A percentile compares a stretch with the other conserved stretches of the same genome.
These are phyloP conservation scores for Clarireedia hainanense DNA, from an alignment of 2,329 filamentous ascomycete genomes.

Conservation along the genomic window DNA sequence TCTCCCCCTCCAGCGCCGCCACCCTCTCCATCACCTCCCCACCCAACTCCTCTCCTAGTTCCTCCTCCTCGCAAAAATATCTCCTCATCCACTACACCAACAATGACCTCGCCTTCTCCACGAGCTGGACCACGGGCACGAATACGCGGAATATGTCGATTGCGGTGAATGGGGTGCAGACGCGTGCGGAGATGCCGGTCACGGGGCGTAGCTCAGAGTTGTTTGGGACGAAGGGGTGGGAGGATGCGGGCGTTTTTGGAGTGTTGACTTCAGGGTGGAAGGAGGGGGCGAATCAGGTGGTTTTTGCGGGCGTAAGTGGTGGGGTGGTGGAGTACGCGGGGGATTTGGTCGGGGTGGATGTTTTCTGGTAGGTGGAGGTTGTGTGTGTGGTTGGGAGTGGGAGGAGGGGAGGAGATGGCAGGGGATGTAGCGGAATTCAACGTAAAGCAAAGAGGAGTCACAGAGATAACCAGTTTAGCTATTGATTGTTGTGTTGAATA, in stretches of 20 bases:
- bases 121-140: conserved; percentile 17
- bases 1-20: conserved; percentile 14
- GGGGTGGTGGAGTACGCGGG: conserved; percentile 27
- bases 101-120: conserved; percentile 22
- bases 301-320: conserved; percentile 29
- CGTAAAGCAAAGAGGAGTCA: too few species aligned
- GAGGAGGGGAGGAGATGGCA: too few species aligned
- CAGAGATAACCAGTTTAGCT: too few species aligned
- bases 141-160: conserved; percentile 25
- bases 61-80: conserved; percentile 10
- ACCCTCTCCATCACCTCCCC: conserved; percentile 10
- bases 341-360: conserved; percentile 31
- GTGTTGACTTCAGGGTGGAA: conserved; percentile 17
- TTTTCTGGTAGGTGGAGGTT: conserved; percentile 16
- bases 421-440: too few species aligned
- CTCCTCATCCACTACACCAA: conserved; percentile 19
- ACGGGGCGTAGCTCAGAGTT: conserved; percentile 22
- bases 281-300: conserved; percentile 20
- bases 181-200: conserved; percentile 20
- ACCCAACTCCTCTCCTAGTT: background rate
- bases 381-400: too few species aligned
- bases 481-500: too few species aligned
- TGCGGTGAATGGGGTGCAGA: conserved; percentile 17
- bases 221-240: conserved; percentile 18
- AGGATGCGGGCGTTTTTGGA: conserved; percentile 22